Evolutionary conservation across 495 filamentous ascomycete species (phyloP).

Genomic region (Neurospora hispaniola): DNA sequence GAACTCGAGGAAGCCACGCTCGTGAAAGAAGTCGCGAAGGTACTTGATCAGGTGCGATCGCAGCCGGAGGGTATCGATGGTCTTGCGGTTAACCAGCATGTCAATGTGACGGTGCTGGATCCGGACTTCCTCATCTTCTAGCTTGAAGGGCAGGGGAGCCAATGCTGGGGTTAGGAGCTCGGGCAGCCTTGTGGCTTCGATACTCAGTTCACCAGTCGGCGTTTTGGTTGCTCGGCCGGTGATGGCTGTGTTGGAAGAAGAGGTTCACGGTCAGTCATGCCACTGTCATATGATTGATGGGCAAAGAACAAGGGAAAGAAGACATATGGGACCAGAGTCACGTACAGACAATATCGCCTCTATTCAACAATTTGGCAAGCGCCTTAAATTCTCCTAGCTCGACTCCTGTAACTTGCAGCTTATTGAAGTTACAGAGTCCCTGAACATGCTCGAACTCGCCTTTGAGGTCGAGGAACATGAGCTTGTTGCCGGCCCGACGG

Average conservation of each 20-base stretch:
- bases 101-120: constrained; percentile 68
- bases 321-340: constrained; percentile 36
- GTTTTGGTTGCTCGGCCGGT: constrained; percentile 65
- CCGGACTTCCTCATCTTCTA: constrained; percentile 54
- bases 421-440: constrained; percentile 55
- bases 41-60: constrained; percentile 65
- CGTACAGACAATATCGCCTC: constrained; percentile 63
- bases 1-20: constrained; percentile 69
- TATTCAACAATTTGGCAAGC: constrained; percentile 46
- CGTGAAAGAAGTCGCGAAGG: constrained; percentile 61
- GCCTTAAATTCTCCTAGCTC: constrained; percentile 38
- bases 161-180: constrained; percentile 64
- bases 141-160: constrained; percentile 56
- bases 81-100: constrained; percentile 57
- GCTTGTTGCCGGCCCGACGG: constrained; percentile 46
- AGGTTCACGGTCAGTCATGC: not conserved
- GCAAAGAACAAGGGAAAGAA: not conserved
- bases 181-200: constrained; percentile 57
- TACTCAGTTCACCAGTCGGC: constrained; percentile 62
- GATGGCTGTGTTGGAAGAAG: constrained; percentile 29
- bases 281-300: not conserved
- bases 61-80: constrained; percentile 58
- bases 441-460: constrained; percentile 64
- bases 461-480: constrained; percentile 73
- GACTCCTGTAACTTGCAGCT: constrained; percentile 34